Base-by-base conservation (phyloP, 139 green algal genomes). In the Yamagishiella unicocca region DNA sequence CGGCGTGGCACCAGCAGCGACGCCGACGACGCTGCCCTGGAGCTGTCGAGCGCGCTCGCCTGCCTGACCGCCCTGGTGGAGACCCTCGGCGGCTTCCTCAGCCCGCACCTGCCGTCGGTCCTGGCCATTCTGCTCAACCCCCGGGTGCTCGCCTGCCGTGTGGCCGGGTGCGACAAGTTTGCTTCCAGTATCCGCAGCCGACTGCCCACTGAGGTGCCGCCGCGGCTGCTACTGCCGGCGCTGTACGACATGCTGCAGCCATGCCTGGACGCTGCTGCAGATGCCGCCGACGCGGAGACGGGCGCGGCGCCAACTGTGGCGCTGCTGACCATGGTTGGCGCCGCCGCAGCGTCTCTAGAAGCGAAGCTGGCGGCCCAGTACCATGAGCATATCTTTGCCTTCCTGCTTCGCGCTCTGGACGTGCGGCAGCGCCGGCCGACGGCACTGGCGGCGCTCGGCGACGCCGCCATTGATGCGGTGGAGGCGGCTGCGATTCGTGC, bases 401-500 rank as follows among this genome's bases (percentile, higher is more conserved):
- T 97, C 75, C 86, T 99, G 67, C 91, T 98, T 43, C 68, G 85
- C 17, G 93, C 93, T 0, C 88, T 99, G 31, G 96, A 98, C 85
- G 66, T 97, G 6, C 93, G 96, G 2, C 89, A 93, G 54, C 89
- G 67, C 7, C 91, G 78, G 33, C 92, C 91, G 42, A 45, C 68
- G 24, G 24, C 79, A 17, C 50, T 91, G 12, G 37, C 64, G 1
- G 79, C 29, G 43, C 62, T 84, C 33, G 76, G 85, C 31, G 80
- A 72, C 29, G 42, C 35, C 1, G 82, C 62, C 25, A 81, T 93
- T 53, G 80, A 79, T 46, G 61, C 40, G 0, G 82, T 94, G 5
- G 95, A 98, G 85, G 68, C 54, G 14, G 91, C 90, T 21, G 90
- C 91, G 1, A 87, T 96, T 61, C 29, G 17, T 0, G 91, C 93